These are phyloP conservation scores for Mallotus japonicus DNA, from an alignment of 441 rosid genomes.

Conservation along the genomic window DNA sequence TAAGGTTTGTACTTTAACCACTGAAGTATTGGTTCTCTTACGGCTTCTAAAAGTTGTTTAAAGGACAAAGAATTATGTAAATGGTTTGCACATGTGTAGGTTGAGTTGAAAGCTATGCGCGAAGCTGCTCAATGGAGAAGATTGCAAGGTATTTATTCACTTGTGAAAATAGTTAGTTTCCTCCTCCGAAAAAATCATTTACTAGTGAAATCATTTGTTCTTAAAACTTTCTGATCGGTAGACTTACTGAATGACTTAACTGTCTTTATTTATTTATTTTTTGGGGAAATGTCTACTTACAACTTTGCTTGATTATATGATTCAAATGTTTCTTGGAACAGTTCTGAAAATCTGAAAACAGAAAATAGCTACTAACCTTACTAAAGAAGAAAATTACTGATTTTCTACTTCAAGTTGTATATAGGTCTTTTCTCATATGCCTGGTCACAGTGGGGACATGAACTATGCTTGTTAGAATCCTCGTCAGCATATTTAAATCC, in stretches of 20 bases:
- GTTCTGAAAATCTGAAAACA: background rate
- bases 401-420: no score
- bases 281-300: background rate
- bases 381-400: no score
- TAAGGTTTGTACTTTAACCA: constrained; percentile 52
- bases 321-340: constrained; percentile 2
- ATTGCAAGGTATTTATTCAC: constrained; percentile 56
- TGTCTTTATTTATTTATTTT: background rate
- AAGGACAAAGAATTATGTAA: constrained; percentile 2
- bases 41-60: constrained; percentile 16
- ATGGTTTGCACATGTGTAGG: constrained; percentile 39
- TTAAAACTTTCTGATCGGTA: background rate
- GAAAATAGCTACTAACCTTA: no score
- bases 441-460: no score
- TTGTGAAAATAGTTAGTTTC: no score
- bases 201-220: background rate
- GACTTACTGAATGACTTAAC: background rate
- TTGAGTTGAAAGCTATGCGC: constrained; percentile 76
- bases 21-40: constrained; percentile 4
- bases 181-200: background rate
- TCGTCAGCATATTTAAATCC: no score
- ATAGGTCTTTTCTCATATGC: no score
- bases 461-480: no score
- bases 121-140: constrained; percentile 98
- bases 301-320: background rate